A percentile compares a stretch with the other conserved stretches of the same genome.
These are phyloP conservation scores for Tripidium arundinaceum DNA, from an alignment of 202 grass and related monocot species.

Conservation along the genomic window DNA sequence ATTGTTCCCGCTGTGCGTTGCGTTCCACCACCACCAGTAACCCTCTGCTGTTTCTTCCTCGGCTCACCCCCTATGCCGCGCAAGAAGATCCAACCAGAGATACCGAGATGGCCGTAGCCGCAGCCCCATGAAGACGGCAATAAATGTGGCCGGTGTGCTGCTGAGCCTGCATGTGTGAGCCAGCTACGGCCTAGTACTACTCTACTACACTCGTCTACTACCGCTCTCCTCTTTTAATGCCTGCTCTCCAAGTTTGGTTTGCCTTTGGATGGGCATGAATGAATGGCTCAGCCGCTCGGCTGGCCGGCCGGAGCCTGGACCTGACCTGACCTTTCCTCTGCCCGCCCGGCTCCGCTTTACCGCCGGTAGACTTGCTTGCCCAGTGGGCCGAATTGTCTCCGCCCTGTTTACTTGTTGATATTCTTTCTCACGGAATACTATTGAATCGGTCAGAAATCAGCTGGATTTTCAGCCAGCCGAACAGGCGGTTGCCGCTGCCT, in stretches of 20 bases:
- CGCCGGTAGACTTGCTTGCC: no score
- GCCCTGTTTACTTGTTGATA: no score
- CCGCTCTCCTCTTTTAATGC: slow-evolving; percentile 1
- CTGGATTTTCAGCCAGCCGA: no score
- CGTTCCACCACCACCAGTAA: no score
- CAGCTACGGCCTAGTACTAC: neutral
- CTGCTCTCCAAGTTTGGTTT: slow-evolving; percentile 22
- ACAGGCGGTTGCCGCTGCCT: no score
- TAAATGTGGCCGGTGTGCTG: neutral
- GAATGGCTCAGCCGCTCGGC: neutral
- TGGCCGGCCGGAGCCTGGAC: no score
- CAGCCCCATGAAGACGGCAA: neutral
- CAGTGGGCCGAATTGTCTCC: no score
- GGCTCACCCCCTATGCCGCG: neutral
- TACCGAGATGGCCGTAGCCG: neutral
- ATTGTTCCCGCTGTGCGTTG: no score
- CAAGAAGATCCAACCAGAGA: neutral
- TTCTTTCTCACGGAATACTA: no score
- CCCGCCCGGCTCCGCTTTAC: no score
- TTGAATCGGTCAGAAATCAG: no score
- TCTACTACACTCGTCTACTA: neutral
- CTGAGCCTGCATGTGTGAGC: slow-evolving; percentile 7
- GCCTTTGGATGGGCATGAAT: neutral
- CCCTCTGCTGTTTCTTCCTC: neutral
- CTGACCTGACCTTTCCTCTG: no score